Conservation (phyloP, 208 protist species). For the Crithidia brevicula region DNA sequence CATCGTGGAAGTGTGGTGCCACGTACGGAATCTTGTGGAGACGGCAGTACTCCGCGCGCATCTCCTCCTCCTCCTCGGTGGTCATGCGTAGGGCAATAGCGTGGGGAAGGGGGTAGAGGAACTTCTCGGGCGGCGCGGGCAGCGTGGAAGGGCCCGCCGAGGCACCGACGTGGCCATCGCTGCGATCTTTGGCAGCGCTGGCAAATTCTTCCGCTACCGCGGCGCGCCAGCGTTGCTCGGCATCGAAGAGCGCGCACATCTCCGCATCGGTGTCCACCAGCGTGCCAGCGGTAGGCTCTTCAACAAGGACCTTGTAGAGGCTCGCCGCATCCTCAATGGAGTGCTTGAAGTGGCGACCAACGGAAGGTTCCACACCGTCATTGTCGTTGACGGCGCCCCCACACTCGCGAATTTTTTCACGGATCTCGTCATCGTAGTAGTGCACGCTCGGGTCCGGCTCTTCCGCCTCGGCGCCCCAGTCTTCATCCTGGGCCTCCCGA, state of each 20-base stretch:
- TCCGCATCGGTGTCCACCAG: slow-evolving; percentile 54
- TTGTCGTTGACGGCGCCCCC: neutral
- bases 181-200: slow-evolving; percentile 3
- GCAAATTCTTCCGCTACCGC: slow-evolving; percentile 9
- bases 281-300: slow-evolving; percentile 18
- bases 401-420: slow-evolving; percentile 15
- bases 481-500: slow-evolving; percentile 26
- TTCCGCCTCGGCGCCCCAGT: slow-evolving; percentile 41
- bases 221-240: slow-evolving; percentile 42
- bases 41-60: slow-evolving; percentile 35
- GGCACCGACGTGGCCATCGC: neutral
- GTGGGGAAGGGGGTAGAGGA: slow-evolving; percentile 35
- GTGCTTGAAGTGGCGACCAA: slow-evolving; percentile 24
- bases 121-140: slow-evolving; percentile 21
- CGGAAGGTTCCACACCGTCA: neutral
- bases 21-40: slow-evolving; percentile 29
- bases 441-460: slow-evolving; percentile 47
- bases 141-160: neutral
- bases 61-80: slow-evolving; percentile 35
- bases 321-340: slow-evolving; percentile 29
- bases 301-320: slow-evolving; percentile 35
- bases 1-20: slow-evolving; percentile 21
- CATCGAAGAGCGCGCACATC: slow-evolving; percentile 32
- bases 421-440: slow-evolving; percentile 42
- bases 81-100: slow-evolving; percentile 47